Base-by-base conservation (phyloP, 176 grass and related monocot species). In the Avena sativa region DNA sequence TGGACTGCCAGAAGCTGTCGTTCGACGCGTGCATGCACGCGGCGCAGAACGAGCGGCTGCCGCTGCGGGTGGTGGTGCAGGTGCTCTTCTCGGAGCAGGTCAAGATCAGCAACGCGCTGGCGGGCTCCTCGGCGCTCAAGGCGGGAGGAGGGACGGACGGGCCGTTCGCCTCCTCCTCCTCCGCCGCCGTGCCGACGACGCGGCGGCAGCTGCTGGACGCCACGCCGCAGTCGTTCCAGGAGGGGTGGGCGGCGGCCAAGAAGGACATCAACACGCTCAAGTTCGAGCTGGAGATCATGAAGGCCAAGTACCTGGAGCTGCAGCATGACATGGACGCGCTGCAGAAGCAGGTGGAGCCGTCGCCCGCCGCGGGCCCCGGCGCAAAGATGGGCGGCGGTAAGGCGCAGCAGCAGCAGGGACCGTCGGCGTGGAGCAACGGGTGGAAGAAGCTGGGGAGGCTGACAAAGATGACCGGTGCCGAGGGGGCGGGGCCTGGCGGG, bases 201-300 rank as follows among this genome's bases (percentile, higher is more conserved):
- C 84, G 94, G n/a, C 83, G 88, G 69, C 97, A 99, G 84, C 85
- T 99, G 57, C 92, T 99, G 64, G 94, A 99, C 66, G 94, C 89
- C 15, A 99, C 97, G 79, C 97, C 94, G 46, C 92, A 93, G 90
- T 99, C 97, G 81, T 96, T 99, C 92, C 92, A 99, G 87, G 97
- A 99, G 21, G 97, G 97, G 5, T 99, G 92, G 97, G 89, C 92
- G 74, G 79, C 92, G 36, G 94, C 97, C 1, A 99, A 99, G 88
- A 99, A 99, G 93, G 97, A 99, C 90, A 99, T 99, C 87, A 96
- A 99, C 92, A 99, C 92, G 40, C 94, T 99, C 65, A 99, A 99
- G 89, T 96, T 99, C 85, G 97, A 99, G 89, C 92, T 99, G 64
- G 97, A 99, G 81, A 96, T 92, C 92, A 86, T 96, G 87, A 99